phyloP scores from a whole-genome alignment of 2,329 filamentous ascomycete genomes.

The Scortechinia acanthostroma region DNA sequence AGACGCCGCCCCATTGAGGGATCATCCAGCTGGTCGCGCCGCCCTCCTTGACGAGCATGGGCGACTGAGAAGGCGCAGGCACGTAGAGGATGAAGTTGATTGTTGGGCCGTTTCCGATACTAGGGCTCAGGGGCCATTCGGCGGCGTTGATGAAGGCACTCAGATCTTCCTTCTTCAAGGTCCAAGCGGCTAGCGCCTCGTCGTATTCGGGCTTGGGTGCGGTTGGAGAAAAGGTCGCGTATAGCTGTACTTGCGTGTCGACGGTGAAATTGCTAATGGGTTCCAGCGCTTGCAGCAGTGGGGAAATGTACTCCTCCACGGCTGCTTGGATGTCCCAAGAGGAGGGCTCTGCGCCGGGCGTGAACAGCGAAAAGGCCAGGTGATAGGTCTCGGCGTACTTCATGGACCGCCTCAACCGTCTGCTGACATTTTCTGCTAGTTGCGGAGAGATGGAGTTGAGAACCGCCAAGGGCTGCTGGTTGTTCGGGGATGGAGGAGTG shows the following conservation, averaged over 20 bases:
- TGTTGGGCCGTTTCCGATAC: constrained; percentile 64
- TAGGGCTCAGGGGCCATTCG: constrained; percentile 69
- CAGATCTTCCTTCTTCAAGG: constrained; percentile 55
- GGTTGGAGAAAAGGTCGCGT: constrained; percentile 34
- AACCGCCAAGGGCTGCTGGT: constrained; percentile 18
- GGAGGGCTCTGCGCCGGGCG: constrained; percentile 51
- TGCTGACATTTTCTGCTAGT: constrained; percentile 31
- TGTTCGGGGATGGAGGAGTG: too few relatives aligned
- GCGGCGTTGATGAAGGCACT: constrained; percentile 70
- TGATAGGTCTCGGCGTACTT: constrained; percentile 70
- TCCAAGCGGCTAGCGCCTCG: not conserved
- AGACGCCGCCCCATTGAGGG: constrained; percentile 59
- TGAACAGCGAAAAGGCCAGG: constrained; percentile 69
- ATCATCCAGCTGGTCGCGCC: constrained; percentile 48
- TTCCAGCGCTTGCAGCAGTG: constrained; percentile 53
- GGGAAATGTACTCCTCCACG: constrained; percentile 52
- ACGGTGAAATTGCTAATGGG: constrained; percentile 67
- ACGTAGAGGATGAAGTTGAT: constrained; percentile 72
- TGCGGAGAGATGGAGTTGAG: constrained; percentile 18
- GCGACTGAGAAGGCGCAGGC: constrained; percentile 41
- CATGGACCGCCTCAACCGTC: constrained; percentile 56
- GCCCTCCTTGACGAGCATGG: constrained; percentile 12
- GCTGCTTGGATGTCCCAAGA: constrained; percentile 66
- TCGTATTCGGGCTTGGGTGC: constrained; percentile 17
- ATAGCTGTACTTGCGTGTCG: constrained; percentile 68